A percentile compares a stretch with the other conserved stretches of the same genome.
Conservation (phyloP, 495 filamentous ascomycete genomes). For the Xanthoparmelia taractica region DNA sequence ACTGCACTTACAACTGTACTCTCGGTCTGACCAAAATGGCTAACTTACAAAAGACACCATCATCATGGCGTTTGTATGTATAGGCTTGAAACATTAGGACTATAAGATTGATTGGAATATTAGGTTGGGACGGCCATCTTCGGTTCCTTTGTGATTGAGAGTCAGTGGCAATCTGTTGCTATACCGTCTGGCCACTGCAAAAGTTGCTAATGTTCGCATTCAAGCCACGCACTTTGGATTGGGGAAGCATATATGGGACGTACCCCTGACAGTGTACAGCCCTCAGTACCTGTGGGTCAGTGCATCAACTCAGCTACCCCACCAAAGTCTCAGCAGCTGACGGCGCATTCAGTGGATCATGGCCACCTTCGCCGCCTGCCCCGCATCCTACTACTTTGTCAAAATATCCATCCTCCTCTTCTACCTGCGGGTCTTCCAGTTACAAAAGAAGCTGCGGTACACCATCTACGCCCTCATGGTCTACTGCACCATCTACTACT, state of each 20-base stretch:
- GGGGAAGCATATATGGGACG: conserved; percentile 19
- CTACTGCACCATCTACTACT: conserved; percentile 21
- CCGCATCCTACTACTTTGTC: conserved; percentile 20
- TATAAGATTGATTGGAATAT: not conserved
- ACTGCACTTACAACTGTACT: not conserved
- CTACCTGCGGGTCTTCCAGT: conserved; percentile 17
- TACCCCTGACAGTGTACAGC: conserved; percentile 7
- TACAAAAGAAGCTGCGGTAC: conserved; percentile 10
- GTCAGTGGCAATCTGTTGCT: not conserved
- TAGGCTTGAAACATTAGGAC: not conserved
- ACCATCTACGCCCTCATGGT: conserved; percentile 15
- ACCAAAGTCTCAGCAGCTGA: not conserved
- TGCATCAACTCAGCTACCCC: not conserved
- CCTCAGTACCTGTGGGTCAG: conserved; percentile 17
- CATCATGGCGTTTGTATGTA: conserved; percentile 14
- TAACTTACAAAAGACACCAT: conserved; percentile 9
- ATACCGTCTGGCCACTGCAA: not conserved
- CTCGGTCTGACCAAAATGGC: not conserved
- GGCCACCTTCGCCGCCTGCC: conserved; percentile 19
- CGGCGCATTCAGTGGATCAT: conserved; percentile 15
- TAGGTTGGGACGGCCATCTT: conserved; percentile 19
- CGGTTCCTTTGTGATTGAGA: conserved; percentile 16
- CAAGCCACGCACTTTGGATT: conserved; percentile 17
- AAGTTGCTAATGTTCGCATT: conserved; percentile 1
- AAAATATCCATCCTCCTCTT: conserved; percentile 21